Percentiles rank a stretch among this genome's conserved stretches.
Conservation (phyloP, 495 filamentous ascomycete genomes). For the Aspergillus taichungensis region DNA sequence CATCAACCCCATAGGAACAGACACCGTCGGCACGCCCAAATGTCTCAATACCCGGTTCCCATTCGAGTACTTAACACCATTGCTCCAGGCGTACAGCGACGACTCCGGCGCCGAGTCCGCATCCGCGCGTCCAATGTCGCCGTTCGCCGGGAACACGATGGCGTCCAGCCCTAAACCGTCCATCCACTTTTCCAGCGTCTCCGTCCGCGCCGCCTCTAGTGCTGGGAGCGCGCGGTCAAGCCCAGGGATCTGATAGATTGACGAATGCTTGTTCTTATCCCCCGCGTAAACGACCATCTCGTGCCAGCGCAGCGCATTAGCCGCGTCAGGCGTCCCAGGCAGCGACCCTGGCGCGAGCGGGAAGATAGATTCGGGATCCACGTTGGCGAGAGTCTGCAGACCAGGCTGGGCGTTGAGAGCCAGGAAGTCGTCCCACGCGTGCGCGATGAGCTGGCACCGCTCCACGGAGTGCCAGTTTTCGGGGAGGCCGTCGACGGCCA, state of each 20-base stretch:
- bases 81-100: conserved; percentile 23
- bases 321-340: conserved; percentile 20
- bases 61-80: conserved; percentile 31
- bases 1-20: conserved; percentile 31
- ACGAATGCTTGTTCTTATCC: conserved; percentile 10
- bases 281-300: conserved; percentile 28
- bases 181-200: conserved; percentile 28
- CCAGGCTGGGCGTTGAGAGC: conserved; percentile 17
- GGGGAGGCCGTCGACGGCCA: conserved; percentile 24
- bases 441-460: conserved; percentile 24
- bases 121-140: conserved; percentile 23
- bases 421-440: conserved; percentile 30
- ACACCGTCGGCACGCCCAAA: conserved; percentile 27
- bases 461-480: conserved; percentile 25
- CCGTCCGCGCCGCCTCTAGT: conserved; percentile 22
- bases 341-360: conserved; percentile 25
- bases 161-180: conserved; percentile 22
- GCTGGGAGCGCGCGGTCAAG: conserved; percentile 20
- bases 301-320: conserved; percentile 22
- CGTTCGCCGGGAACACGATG: conserved; percentile 27
- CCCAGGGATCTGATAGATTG: conserved; percentile 19
- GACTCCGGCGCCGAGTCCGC: conserved; percentile 19
- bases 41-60: conserved; percentile 27
- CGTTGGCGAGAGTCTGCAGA: conserved; percentile 15
- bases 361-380: conserved; percentile 25